A percentile compares a stretch with the other conserved stretches of the same genome.
Conservation (phyloP, 2,329 filamentous ascomycete genomes). For the Xylariaceae sp. region DNA sequence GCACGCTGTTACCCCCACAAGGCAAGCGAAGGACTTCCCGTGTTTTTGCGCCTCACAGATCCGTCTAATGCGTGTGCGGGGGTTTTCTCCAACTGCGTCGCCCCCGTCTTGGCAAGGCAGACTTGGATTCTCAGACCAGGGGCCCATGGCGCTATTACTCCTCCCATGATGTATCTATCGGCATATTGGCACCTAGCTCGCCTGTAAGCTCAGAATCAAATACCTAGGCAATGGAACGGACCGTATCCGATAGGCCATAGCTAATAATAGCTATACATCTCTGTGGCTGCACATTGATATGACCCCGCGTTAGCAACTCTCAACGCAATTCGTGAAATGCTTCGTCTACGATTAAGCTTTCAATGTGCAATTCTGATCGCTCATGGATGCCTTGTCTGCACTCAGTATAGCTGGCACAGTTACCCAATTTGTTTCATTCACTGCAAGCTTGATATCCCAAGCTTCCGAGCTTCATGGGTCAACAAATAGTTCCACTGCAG, state of each 20-base stretch:
- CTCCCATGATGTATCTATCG: background rate
- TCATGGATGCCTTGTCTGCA: conserved; percentile 21
- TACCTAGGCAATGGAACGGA: conserved; percentile 5
- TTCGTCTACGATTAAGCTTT: background rate
- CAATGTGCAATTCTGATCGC: conserved; percentile 8
- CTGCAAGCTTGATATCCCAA: conserved; percentile 7
- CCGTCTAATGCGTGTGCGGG: no score
- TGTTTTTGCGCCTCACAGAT: no score
- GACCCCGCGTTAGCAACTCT: conserved; percentile 8
- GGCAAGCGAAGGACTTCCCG: no score
- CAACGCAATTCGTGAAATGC: background rate
- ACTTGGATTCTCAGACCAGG: background rate
- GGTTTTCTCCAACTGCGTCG: background rate
- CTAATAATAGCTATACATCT: conserved; percentile 4
- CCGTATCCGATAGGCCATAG: background rate
- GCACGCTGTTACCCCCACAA: no score
- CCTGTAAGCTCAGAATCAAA: background rate
- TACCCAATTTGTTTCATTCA: conserved; percentile 18
- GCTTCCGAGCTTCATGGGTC: conserved; percentile 18
- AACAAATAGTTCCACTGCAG: conserved; percentile 1
- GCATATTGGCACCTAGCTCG: background rate
- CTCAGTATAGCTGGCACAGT: conserved; percentile 19
- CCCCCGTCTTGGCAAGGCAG: conserved; percentile 10
- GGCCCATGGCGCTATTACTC: conserved; percentile 7
- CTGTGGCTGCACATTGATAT: background rate